A percentile compares a stretch with the other conserved stretches of the same genome.
Evolutionary conservation across 2,329 filamentous ascomycete species (phyloP).

Genomic region (Colletotrichum caudatum): DNA sequence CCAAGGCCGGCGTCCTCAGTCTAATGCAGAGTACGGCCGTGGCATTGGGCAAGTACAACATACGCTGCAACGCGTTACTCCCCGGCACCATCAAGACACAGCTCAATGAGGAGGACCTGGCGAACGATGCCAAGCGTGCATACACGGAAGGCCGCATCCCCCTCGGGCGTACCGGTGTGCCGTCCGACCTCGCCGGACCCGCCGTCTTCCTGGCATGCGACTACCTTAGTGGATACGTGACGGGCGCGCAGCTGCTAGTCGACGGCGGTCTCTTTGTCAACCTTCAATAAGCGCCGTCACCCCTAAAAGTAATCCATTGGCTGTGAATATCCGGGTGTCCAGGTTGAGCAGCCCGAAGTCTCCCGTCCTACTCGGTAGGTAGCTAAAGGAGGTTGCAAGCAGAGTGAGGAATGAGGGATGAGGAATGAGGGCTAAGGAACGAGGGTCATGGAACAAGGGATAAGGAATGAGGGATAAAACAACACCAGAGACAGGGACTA

Average conservation of each 20-base stretch:
- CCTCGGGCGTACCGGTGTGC: conserved; percentile 77
- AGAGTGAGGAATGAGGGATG: conserved; percentile 7
- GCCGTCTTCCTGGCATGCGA: conserved; percentile 87
- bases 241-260: conserved; percentile 84
- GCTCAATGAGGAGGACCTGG: conserved; percentile 85
- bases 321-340: neutral
- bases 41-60: conserved; percentile 79
- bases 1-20: conserved; percentile 83
- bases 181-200: conserved; percentile 82
- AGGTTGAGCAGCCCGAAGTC: neutral
- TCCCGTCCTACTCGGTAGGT: neutral
- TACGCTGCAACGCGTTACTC: conserved; percentile 85
- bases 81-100: conserved; percentile 88
- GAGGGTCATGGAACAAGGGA: conserved; percentile 14
- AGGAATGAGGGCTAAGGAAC: conserved; percentile 9
- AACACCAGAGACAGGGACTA: neutral
- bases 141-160: conserved; percentile 89
- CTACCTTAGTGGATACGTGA: conserved; percentile 83
- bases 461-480: conserved; percentile 16
- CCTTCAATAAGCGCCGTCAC: conserved; percentile 69
- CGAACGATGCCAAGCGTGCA: conserved; percentile 75
- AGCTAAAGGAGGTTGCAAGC: neutral
- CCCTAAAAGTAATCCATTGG: neutral
- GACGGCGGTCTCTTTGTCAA: conserved; percentile 94
- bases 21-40: conserved; percentile 88